Base-by-base conservation (phyloP, 257 asterid genomes). In the Salvia splendens region DNA sequence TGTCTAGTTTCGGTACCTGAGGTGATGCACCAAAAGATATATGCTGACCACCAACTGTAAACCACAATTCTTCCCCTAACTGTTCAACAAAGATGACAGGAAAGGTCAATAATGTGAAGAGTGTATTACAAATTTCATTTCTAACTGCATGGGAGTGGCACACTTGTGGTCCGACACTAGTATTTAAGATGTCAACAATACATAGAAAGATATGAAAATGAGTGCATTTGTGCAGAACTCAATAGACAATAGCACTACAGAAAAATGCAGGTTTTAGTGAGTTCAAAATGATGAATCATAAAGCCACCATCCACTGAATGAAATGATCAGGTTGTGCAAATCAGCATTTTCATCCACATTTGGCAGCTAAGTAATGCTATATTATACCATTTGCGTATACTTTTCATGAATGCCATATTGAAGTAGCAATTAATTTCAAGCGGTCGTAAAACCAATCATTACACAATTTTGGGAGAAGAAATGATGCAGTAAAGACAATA, bases 31-130 rank as follows among this genome's bases (percentile, higher is more conserved):
- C 96, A 83, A 87, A 87, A 15, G 92, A 85, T 65, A 87, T 81
- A 52, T 76, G 92, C 71, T 90, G 97, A 24, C 85, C 90, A 43
- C 97, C 97, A 53, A 84, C 82, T 24, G 86, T 77, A 69, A 90
- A 86, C 89, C 90, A 81, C 64, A 90, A 55, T 71, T 86, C 96
- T 69, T 90, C 95, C 56, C 96, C 92, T n/a, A 90, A 77, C 97
- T 90, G 79, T 54, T 72, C 58, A 71, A 76, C 57, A 70, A 9
- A 65, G 59, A 68, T 56, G 8, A 61, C 24, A 46, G 48, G 69
- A 46, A 11, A 8, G 16, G 35, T 30, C 17, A 61, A 33, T 17
- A 16, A 60, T 10, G 36, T 57, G 48, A 68, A 56, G 9, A 6
- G 24, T 12, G 49, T 15, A 20, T 17, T 16, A 20, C 11, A 3